Conservation (phyloP, 2,329 filamentous ascomycete genomes). For the Fusarium sp. region DNA sequence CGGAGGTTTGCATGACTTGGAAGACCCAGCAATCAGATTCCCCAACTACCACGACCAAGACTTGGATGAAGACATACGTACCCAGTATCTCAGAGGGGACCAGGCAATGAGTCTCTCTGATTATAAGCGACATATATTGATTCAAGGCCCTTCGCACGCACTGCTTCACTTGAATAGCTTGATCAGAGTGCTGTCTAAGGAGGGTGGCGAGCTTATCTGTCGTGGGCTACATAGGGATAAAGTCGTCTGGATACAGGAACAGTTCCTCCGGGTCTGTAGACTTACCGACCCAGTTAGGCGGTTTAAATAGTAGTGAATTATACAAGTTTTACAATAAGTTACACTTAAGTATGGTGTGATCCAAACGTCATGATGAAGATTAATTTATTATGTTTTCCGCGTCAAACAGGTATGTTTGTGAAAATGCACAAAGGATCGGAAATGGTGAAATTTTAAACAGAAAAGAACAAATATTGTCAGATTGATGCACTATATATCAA, state of each 20-base stretch:
- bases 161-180: neutral
- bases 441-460: too few relatives aligned
- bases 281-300: neutral
- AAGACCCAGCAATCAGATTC: neutral
- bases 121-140: neutral
- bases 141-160: neutral
- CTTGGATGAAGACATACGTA: neutral
- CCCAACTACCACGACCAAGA: neutral
- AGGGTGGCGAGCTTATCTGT: neutral
- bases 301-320: neutral
- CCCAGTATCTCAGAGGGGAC: neutral
- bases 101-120: neutral
- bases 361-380: slow-evolving; percentile 4
- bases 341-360: neutral
- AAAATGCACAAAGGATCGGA: neutral
- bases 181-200: neutral
- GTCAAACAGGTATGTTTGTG: neutral
- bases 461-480: too few relatives aligned
- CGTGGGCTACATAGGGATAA: neutral
- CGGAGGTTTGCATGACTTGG: neutral
- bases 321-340: too few relatives aligned
- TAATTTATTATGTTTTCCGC: slow-evolving; percentile 15
- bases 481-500: neutral
- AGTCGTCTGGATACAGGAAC: neutral
- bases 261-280: neutral